Evolutionary conservation across 441 rosid genomes (phyloP).

Genomic region (Populus trichocarpa): DNA sequence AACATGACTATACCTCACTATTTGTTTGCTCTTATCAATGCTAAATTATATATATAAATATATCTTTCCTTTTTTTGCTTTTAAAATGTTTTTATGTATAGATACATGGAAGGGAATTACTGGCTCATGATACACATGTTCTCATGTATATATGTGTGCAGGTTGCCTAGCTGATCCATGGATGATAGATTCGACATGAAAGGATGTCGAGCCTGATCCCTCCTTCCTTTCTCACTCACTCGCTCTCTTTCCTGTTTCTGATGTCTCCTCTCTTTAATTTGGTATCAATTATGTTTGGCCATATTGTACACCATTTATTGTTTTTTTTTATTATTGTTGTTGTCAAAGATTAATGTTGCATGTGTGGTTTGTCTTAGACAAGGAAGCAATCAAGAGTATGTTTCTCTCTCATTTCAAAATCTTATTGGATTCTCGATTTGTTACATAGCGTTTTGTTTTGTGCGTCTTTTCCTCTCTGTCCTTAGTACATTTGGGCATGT

Average conservation of each 20-base stretch:
- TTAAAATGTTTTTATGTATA: neutral
- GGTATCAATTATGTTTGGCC: conserved; percentile 16
- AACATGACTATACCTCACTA: too few species aligned
- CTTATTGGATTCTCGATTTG: conserved; percentile 6
- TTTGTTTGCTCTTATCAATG: too few species aligned
- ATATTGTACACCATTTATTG: conserved; percentile 27
- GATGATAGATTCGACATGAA: conserved; percentile 46
- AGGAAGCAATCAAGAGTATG: conserved; percentile 19
- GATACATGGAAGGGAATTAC: neutral
- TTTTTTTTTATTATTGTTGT: conserved; percentile 5
- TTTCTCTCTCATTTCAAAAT: conserved; percentile 15
- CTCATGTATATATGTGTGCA: conserved; percentile 22
- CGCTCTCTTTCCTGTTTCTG: neutral
- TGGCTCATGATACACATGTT: neutral
- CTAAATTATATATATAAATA: too few species aligned
- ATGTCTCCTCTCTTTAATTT: neutral
- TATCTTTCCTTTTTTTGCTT: neutral
- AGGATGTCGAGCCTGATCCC: conserved; percentile 36
- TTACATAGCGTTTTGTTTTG: neutral
- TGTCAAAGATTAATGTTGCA: conserved; percentile 16
- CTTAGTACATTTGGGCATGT: neutral
- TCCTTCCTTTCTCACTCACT: neutral
- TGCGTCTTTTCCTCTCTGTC: neutral
- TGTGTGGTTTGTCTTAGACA: conserved; percentile 21
- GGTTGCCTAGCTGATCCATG: conserved; percentile 33